phyloP scores from a whole-genome alignment of 2,329 filamentous ascomycete species.

The Helminthosporium solani region DNA sequence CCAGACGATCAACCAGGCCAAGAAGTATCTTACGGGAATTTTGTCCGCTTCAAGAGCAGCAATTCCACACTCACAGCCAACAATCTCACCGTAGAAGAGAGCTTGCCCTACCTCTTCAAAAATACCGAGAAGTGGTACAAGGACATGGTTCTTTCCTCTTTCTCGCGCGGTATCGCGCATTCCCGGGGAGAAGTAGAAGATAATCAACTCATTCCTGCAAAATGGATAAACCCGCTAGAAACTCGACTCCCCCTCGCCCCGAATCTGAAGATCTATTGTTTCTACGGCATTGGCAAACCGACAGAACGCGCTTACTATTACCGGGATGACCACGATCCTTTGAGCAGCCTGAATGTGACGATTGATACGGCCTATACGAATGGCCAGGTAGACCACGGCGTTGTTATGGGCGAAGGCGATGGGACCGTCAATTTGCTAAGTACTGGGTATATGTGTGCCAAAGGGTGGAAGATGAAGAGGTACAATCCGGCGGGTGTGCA shows the following conservation, averaged over 20 bases:
- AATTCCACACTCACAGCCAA: slow-evolving; percentile 52
- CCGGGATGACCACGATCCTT: slow-evolving; percentile 64
- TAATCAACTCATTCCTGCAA: slow-evolving; percentile 55
- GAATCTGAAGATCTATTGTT: slow-evolving; percentile 91
- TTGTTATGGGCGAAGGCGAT: slow-evolving; percentile 94
- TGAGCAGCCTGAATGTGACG: slow-evolving; percentile 66
- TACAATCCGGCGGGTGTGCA: slow-evolving; percentile 86
- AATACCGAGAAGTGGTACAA: slow-evolving; percentile 85
- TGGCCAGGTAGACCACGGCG: slow-evolving; percentile 70
- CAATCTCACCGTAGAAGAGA: slow-evolving; percentile 80
- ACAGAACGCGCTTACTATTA: slow-evolving; percentile 95
- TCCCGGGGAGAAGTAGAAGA: slow-evolving; percentile 76
- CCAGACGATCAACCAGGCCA: slow-evolving; percentile 82
- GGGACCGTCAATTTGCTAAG: slow-evolving; percentile 93
- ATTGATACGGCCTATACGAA: slow-evolving; percentile 55
- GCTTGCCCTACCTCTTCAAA: slow-evolving; percentile 74
- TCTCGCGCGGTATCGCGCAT: slow-evolving; percentile 86
- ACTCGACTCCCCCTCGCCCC: slow-evolving; percentile 83
- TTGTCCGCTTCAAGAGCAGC: slow-evolving; percentile 76
- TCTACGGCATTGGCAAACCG: slow-evolving; percentile 92
- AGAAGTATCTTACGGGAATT: slow-evolving; percentile 71
- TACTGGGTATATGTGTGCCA: slow-evolving; percentile 94
- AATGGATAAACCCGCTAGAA: slow-evolving; percentile 96
- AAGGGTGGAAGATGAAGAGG: slow-evolving; percentile 88
- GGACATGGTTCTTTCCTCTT: slow-evolving; percentile 69